Evolutionary conservation across 371 early-diverging fungal genomes (phyloP), one percentile per base, ranked within the genome.

Genomic region (Dichotomocladium elegans): DNA sequence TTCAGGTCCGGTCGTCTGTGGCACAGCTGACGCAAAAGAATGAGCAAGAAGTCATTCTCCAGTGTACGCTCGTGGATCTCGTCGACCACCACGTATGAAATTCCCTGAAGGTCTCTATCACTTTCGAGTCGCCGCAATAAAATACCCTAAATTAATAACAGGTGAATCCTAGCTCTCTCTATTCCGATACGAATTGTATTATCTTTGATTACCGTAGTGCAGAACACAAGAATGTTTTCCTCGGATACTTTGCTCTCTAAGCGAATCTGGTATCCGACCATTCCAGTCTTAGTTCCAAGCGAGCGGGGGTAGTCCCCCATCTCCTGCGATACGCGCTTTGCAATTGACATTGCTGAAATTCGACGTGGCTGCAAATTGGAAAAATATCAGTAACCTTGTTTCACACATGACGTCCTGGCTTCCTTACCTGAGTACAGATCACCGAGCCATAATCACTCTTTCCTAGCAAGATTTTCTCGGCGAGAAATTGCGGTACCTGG

Each of bases 291-390:
- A 30, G 62, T 72, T 10, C 83, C 87, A 3, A 69, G 63, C 2
- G 71, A 58, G 31, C 61, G 80, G 41, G 69, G 77, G 1, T 41
- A 47, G 53, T 88, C 87, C 2, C 87, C 87, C 63, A 89, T 64
- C 69, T 95, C 95, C 3, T 64, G 53, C 2, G 92, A 91, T 9
- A 99, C 98, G 37, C 98, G 81, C 19, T 86, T 74, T 0, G 96
- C 94, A 41, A 99, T 90, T 27, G 92, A 87, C 48, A 93, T 90
- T 15, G 98, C 96, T 27, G 96, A 92, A 56, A 98, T 90, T 52
- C 98, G 83, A 41, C 98, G 80, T 4, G 99, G 99, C 71, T 72
- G 57, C 26, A 31, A 37, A 12, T 12, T n/a, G 3, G 34, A 22
- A 47, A 7, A 43, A 4, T 4, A 9, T 7, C 33, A 4, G 8